Conservation (phyloP, 495 filamentous ascomycete species). For the Podospora pseudopauciseta region DNA sequence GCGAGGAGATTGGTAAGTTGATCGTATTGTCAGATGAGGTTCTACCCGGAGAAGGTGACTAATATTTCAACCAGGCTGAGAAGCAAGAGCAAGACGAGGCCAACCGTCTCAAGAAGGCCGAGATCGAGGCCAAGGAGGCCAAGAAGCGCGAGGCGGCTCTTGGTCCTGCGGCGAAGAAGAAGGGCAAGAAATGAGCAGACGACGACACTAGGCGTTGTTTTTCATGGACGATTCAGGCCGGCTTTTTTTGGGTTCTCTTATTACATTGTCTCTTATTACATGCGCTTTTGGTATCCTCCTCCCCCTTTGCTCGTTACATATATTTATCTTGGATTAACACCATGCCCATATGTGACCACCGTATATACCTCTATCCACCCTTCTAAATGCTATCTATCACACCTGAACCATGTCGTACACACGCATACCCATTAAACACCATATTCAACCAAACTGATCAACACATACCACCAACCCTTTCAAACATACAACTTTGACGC, state of each 20-base stretch:
- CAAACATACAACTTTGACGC: neutral
- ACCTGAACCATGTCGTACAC: no score
- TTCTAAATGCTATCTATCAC: no score
- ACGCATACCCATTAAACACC: neutral
- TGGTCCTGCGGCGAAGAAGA: conserved; percentile 32
- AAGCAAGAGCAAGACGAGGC: conserved; percentile 67
- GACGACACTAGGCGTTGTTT: conserved; percentile 12
- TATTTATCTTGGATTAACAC: neutral
- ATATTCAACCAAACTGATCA: neutral
- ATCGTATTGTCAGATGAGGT: neutral
- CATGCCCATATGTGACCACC: neutral
- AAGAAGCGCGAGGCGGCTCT: conserved; percentile 63
- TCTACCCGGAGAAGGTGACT: neutral
- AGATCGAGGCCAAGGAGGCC: conserved; percentile 53
- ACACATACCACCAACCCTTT: neutral
- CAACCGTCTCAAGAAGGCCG: conserved; percentile 48
- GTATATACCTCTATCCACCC: neutral
- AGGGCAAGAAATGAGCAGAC: conserved; percentile 35
- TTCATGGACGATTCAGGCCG: neutral
- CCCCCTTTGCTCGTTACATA: neutral
- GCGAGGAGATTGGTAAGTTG: conserved; percentile 50
- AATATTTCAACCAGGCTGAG: conserved; percentile 48
- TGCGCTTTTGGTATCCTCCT: neutral
- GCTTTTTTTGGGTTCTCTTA: conserved; percentile 5
- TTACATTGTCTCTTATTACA: conserved; percentile 13